Base-by-base conservation (phyloP, 495 filamentous ascomycete species). In the Neurospora sp. region DNA sequence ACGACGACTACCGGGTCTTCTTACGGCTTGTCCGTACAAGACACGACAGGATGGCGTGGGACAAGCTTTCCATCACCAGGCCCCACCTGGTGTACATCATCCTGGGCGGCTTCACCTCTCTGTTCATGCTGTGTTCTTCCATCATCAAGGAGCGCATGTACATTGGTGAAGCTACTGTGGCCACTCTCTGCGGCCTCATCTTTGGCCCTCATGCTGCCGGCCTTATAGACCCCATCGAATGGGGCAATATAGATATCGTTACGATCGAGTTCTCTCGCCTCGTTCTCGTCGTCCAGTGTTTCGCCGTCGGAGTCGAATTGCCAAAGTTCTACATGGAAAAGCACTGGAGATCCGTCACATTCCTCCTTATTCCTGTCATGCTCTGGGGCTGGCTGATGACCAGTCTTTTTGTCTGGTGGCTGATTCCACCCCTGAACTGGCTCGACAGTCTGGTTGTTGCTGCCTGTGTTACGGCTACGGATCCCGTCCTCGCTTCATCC, bases 21-120 rank as follows among this genome's bases (percentile, higher is more conserved):
- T 66, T 35, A 66, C 54, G 54, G 54, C 54, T 66, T 66, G 54
- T 66, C 27, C 54, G 54, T 66, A 66, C 27, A 18, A 66, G 23
- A 35, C 54, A 66, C 54, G 54, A 27, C 54, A 66, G 23, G 27
- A 98, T 98, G 94, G 93, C 89, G 73, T 98, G 94, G 94, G 91
- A 95, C 71, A 93, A 98, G 76, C 86, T 98, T 73, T 90, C 91
- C 71, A 90, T 98, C 85, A 97, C 97, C 80, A 92, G 91, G 86
- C 93, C 96, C 74, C 96, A 99, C 86, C 81, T 97, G 92, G 96
- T 96, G 59, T 99, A 99, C 82, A 93, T 97, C 84, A 98, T 99
- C 83, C 86, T 99, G 46, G 96, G 96, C 76, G 96, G 96, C 77
- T 99, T 99, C 84, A 98, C 96, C 71, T 93, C 92, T 71, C 85